phyloP scores from a whole-genome alignment of 2,329 filamentous ascomycete species.

The Clarireedia paspali region DNA sequence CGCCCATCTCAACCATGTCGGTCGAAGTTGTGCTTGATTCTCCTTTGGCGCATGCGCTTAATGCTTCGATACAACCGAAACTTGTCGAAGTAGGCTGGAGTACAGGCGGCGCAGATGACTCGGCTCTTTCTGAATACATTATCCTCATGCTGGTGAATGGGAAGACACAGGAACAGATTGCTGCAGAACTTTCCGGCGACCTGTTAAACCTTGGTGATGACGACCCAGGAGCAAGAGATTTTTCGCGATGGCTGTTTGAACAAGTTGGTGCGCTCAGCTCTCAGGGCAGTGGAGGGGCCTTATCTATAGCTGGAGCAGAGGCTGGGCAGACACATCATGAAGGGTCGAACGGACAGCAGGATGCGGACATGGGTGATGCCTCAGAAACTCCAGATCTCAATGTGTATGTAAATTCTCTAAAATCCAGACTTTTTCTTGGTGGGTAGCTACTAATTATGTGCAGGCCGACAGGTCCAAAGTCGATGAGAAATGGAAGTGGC shows the following conservation, averaged over 20 bases:
- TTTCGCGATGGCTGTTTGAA: conserved; percentile 89
- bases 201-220: conserved; percentile 75
- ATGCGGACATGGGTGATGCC: conserved; percentile 65
- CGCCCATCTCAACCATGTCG: conserved; percentile 51
- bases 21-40: conserved; percentile 70
- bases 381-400: conserved; percentile 40
- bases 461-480: conserved; percentile 89
- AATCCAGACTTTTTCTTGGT: neutral
- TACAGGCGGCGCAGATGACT: conserved; percentile 65
- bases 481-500: conserved; percentile 69
- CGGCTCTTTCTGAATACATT: conserved; percentile 89
- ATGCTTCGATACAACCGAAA: conserved; percentile 78
- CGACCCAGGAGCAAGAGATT: conserved; percentile 73
- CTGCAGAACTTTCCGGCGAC: conserved; percentile 79
- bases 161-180: conserved; percentile 85
- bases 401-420: conserved; percentile 41
- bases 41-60: conserved; percentile 77
- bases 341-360: conserved; percentile 39
- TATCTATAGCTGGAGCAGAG: conserved; percentile 4
- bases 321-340: conserved; percentile 50
- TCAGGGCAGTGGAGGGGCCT: conserved; percentile 42
- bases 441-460: conserved; percentile 32
- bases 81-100: conserved; percentile 91
- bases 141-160: conserved; percentile 95
- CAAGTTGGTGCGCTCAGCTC: conserved; percentile 64